Conservation (phyloP, 352 stramenopile genomes). For the Phytophthora cryptogea region DNA sequence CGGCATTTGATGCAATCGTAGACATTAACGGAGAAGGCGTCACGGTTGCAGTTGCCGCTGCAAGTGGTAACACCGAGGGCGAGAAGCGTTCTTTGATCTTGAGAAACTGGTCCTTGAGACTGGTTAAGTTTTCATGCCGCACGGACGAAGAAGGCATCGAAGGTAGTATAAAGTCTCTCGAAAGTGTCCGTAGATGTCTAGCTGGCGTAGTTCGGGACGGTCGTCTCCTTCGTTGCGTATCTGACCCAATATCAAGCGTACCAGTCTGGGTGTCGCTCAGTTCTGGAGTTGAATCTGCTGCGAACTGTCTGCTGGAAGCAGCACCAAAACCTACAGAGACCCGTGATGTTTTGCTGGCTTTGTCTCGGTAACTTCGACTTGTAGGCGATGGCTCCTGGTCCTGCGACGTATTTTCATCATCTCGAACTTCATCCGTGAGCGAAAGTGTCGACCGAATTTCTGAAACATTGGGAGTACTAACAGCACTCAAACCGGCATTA, state of each 20-base stretch:
- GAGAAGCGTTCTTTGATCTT: slow-evolving; percentile 83
- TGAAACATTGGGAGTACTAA: background rate
- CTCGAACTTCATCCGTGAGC: slow-evolving; percentile 16
- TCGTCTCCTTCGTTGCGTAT: slow-evolving; percentile 36
- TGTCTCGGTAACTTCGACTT: slow-evolving; percentile 26
- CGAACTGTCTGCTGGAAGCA: slow-evolving; percentile 8
- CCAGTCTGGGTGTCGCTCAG: slow-evolving; percentile 7
- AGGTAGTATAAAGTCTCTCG: slow-evolving; percentile 62
- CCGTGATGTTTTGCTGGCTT: slow-evolving; percentile 17
- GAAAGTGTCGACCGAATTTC: slow-evolving; percentile 22
- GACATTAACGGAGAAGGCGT: slow-evolving; percentile 16
- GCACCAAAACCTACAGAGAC: slow-evolving; percentile 2
- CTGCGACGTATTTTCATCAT: slow-evolving; percentile 25
- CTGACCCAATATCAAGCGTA: slow-evolving; percentile 3
- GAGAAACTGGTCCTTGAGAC: slow-evolving; percentile 80
- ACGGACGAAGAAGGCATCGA: slow-evolving; percentile 45
- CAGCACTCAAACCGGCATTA: slow-evolving; percentile 4
- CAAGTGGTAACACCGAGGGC: slow-evolving; percentile 32
- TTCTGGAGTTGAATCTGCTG: slow-evolving; percentile 15
- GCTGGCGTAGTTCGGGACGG: slow-evolving; percentile 11
- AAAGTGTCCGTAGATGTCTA: slow-evolving; percentile 45
- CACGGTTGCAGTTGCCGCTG: slow-evolving; percentile 13
- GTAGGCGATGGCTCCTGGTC: slow-evolving; percentile 35
- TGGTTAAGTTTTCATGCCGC: slow-evolving; percentile 69
- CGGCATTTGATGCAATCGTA: background rate